Evolutionary conservation across 768 basidiomycete genomes (phyloP), one percentile per base, ranked within the genome.

Genomic region (Favolaschia claudopus): DNA sequence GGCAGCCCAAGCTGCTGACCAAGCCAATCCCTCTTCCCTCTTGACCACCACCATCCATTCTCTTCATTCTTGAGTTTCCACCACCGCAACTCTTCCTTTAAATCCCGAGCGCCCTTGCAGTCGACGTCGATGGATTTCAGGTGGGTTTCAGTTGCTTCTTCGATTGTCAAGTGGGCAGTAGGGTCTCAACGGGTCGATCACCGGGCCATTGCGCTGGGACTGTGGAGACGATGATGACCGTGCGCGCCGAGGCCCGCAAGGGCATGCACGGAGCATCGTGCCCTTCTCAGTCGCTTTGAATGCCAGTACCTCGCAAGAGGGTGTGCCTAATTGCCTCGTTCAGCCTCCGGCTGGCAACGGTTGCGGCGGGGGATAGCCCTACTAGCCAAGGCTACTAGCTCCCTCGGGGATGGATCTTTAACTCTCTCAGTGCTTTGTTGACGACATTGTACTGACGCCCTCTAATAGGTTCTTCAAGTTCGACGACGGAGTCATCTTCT

Each of bases 391-490:
- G n/a, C n/a, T n/a, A n/a, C n/a, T 8, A 33, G 33, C 27, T 25
- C 46, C 44, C 28, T 45, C 28, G 27, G 27, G 8, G 17, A 45
- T 45, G 44, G 44, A 45, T n/a, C 44, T 45, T n/a, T n/a, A n/a
- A 45, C 20, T 28, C 44, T 29, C 44, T 45, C 44, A 28, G 44
- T 45, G 28, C 28, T 45, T 29, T 28, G 44, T 45, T 45, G 44
- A 45, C 44, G 44, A 45, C 28, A 28, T n/a, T 31, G 44, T 45
- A 45, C 44, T 45, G 44, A 45, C 17, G 25, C 44, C 44, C 44
- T 28, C 27, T 31, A 28, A 6, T 17, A n/a, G n/a, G n/a, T n/a
- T n/a, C n/a, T 28, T 31, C 44, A 45, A 28, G n/a, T n/a, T n/a
- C n/a, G n/a, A n/a, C n/a, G n/a, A n/a, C n/a, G n/a, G n/a, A n/a